These are phyloP conservation scores for Akanthomyces lecanii DNA, from an alignment of 2,329 filamentous ascomycete species.

Conservation along the genomic window DNA sequence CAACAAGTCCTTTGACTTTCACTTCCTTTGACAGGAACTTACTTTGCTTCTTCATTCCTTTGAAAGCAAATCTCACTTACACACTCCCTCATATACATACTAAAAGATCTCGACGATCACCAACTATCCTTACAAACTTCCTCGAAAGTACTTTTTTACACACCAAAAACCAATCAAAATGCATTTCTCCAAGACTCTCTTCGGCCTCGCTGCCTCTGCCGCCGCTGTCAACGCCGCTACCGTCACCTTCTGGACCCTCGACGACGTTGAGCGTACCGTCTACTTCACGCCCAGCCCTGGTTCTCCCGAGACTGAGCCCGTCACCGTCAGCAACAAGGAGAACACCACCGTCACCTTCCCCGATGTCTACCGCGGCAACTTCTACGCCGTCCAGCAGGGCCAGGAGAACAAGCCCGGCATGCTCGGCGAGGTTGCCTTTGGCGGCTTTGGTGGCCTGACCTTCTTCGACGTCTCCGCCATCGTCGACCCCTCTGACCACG, in stretches of 20 bases:
- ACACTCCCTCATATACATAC: conserved; percentile 19
- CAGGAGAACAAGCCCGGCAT: conserved; percentile 41
- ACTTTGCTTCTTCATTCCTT: conserved; percentile 19
- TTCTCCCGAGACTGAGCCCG: conserved; percentile 30
- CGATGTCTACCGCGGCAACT: conserved; percentile 46
- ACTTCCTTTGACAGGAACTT: conserved; percentile 17
- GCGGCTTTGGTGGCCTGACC: conserved; percentile 43
- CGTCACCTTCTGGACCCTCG: conserved; percentile 57
- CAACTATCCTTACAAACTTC: conserved; percentile 16
- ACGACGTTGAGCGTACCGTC: conserved; percentile 45
- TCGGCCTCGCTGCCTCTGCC: conserved; percentile 40
- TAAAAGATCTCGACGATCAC: conserved; percentile 18
- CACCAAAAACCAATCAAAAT: conserved; percentile 39
- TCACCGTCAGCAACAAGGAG: conserved; percentile 37
- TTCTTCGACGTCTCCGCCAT: conserved; percentile 59
- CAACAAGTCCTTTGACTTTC: conserved; percentile 12
- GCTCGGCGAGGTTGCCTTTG: conserved; percentile 49
- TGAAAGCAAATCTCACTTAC: conserved; percentile 15
- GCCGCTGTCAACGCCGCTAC: conserved; percentile 43
- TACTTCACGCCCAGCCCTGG: conserved; percentile 46
- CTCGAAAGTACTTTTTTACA: not conserved
- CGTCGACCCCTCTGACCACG: conserved; percentile 45
- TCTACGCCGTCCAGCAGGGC: conserved; percentile 46
- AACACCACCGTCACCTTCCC: conserved; percentile 42
- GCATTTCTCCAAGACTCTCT: conserved; percentile 47